Conservation (phyloP, 2,329 filamentous ascomycete species). For the Fusarium sp. region DNA sequence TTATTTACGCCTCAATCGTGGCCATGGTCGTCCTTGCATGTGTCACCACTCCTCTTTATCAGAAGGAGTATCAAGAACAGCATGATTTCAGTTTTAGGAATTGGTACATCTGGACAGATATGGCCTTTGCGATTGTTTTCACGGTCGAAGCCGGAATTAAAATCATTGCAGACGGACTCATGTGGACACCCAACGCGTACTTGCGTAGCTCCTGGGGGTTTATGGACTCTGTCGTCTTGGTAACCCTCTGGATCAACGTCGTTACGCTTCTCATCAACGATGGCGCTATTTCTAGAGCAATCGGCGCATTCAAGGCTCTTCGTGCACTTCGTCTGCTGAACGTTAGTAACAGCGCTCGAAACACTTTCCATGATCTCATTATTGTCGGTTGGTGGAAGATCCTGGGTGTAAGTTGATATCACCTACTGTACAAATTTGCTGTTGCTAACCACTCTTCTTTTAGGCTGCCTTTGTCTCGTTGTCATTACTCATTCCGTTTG, state of each 20-base stretch:
- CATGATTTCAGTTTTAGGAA: conserved; percentile 75
- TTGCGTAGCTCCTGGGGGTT: conserved; percentile 97
- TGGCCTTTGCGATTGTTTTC: conserved; percentile 91
- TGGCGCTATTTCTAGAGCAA: conserved; percentile 87
- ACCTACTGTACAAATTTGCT: not conserved
- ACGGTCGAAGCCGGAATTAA: conserved; percentile 90
- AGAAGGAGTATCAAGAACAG: conserved; percentile 83
- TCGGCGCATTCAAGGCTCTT: conserved; percentile 97
- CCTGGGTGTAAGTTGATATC: conserved; percentile 74
- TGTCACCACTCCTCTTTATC: conserved; percentile 93
- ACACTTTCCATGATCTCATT: conserved; percentile 97
- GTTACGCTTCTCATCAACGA: conserved; percentile 85
- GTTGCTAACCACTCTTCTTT: conserved; percentile 6
- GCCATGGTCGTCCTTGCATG: conserved; percentile 98
- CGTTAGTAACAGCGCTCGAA: conserved; percentile 93
- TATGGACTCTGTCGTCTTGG: conserved; percentile 90
- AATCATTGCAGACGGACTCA: conserved; percentile 92
- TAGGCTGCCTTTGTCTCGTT: conserved; percentile 91
- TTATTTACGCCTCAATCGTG: conserved; percentile 94
- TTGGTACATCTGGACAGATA: conserved; percentile 96
- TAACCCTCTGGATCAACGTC: conserved; percentile 97
- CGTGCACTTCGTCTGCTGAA: conserved; percentile 93
- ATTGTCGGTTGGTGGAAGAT: conserved; percentile 96
- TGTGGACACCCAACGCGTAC: conserved; percentile 98
- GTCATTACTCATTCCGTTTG: conserved; percentile 94